These are phyloP conservation scores for Penicillium fuscoglaucum DNA, from an alignment of 2,329 filamentous ascomycete species.

Conservation along the genomic window DNA sequence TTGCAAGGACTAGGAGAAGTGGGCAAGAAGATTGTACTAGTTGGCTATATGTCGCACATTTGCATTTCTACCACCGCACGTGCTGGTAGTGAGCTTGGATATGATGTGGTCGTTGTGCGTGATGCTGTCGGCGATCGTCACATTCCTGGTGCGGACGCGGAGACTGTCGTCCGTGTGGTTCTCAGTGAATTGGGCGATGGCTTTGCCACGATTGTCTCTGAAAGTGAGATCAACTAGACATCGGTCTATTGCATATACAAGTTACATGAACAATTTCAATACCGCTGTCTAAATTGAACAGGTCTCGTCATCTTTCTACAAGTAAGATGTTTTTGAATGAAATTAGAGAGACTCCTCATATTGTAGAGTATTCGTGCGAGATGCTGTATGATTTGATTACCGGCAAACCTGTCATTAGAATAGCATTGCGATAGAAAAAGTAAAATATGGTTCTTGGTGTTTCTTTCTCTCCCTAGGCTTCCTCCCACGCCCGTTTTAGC, in stretches of 20 bases:
- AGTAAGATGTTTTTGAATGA: too few relatives aligned
- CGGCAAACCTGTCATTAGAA: background rate
- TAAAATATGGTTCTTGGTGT: background rate
- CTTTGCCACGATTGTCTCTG: conserved; percentile 61
- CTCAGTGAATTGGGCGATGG: conserved; percentile 63
- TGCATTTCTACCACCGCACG: conserved; percentile 64
- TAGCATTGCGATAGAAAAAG: background rate
- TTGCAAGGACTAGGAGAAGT: conserved; percentile 50
- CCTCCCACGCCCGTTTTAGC: background rate
- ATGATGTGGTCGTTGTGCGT: conserved; percentile 61
- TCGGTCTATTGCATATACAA: too few relatives aligned
- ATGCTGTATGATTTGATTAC: background rate
- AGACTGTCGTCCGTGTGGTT: conserved; percentile 53
- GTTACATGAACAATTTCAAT: background rate
- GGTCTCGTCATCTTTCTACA: too few relatives aligned
- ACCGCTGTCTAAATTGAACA: background rate
- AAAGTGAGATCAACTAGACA: background rate
- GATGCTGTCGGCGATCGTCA: conserved; percentile 67
- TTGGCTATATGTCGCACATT: conserved; percentile 55
- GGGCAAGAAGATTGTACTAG: conserved; percentile 60
- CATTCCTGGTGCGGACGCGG: conserved; percentile 59
- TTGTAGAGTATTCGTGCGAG: background rate
- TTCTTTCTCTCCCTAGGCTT: background rate
- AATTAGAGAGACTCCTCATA: background rate
- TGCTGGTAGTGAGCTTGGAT: conserved; percentile 60